These are phyloP conservation scores for Malus hybrid DNA, from an alignment of 331 rosid species.

Conservation along the genomic window DNA sequence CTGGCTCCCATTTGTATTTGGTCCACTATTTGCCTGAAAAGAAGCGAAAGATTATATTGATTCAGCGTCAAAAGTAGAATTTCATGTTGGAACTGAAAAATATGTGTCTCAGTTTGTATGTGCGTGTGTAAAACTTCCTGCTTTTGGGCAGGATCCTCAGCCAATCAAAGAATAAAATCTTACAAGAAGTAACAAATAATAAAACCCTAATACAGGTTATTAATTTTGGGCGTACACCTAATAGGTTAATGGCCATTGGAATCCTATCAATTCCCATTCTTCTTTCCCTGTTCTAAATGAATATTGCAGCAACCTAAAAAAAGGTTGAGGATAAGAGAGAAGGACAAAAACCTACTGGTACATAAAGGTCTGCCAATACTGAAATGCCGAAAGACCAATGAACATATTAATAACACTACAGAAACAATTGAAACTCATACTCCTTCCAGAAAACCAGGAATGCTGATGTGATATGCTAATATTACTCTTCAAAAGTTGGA, in stretches of 20 bases:
- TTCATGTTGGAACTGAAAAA: neutral
- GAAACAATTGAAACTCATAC: neutral
- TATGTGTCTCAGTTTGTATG: neutral
- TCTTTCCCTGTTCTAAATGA: neutral
- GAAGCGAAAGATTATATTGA: neutral
- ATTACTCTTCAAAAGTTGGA: neutral
- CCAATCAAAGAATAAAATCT: neutral
- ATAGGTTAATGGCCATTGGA: neutral
- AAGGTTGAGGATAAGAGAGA: neutral
- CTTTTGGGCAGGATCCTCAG: neutral
- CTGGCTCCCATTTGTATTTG: slow-evolving; percentile 86
- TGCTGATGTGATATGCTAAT: neutral
- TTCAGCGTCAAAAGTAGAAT: slow-evolving; percentile 1
- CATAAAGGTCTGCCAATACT: neutral
- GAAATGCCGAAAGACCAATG: neutral
- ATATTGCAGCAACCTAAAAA: neutral
- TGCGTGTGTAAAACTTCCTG: neutral
- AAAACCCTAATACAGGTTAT: neutral
- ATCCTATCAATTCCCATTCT: neutral
- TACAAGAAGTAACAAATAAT: neutral
- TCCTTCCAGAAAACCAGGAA: neutral
- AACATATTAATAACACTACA: neutral
- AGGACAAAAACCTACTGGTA: neutral
- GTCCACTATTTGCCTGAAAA: slow-evolving; percentile 89
- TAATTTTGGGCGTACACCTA: neutral